phyloP scores from a whole-genome alignment of 1,284 basidiomycete species.

The Phenoliferia sp. region DNA sequence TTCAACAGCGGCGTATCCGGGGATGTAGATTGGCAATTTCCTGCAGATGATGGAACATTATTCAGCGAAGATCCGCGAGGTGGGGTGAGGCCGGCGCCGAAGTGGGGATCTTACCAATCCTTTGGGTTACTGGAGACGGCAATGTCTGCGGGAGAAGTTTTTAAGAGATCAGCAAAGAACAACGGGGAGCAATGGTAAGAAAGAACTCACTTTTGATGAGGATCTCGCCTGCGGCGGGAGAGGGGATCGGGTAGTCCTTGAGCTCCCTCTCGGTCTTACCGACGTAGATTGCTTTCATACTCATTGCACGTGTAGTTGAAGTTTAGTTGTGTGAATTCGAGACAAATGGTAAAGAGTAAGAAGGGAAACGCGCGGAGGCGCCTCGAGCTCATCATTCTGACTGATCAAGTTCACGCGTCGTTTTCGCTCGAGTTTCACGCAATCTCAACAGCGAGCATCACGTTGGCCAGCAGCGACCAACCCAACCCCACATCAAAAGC shows the following conservation, averaged over 20 bases:
- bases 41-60: not conserved
- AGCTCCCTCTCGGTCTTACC: conserved; percentile 15
- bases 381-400: not conserved
- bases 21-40: not conserved
- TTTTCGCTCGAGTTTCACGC: not conserved
- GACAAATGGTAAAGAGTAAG: not conserved
- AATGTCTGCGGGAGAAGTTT: conserved; percentile 27
- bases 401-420: not conserved
- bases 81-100: conserved; percentile 9
- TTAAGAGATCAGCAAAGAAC: too few species aligned
- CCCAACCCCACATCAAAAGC: not conserved
- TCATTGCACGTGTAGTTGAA: too few species aligned
- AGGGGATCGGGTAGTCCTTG: conserved; percentile 17
- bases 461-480: too few species aligned
- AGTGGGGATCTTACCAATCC: conserved; percentile 39
- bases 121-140: conserved; percentile 42
- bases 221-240: conserved; percentile 35
- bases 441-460: too few species aligned
- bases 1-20: conserved; percentile 31
- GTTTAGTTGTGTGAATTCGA: not conserved
- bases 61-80: not conserved
- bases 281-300: conserved; percentile 31
- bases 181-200: not conserved
- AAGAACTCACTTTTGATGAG: conserved; percentile 38
- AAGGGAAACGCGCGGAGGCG: not conserved